Evolutionary conservation across 441 rosid species (phyloP).

Genomic region (Aleurites moluccanus): DNA sequence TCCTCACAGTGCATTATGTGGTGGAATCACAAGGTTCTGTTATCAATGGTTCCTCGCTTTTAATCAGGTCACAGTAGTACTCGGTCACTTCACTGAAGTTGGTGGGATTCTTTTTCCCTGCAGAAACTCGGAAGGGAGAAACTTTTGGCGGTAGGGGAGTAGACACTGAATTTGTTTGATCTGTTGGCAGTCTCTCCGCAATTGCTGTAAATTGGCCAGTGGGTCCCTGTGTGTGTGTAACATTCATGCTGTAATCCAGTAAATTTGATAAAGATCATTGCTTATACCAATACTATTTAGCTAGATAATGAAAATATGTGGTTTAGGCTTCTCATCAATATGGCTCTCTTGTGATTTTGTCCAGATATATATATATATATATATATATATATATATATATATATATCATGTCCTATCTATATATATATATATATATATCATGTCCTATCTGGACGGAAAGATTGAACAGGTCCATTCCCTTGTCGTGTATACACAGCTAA

Average conservation of each 20-base stretch:
- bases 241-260: slow-evolving; percentile 28
- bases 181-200: slow-evolving; percentile 24
- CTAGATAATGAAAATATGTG: slow-evolving; percentile 8
- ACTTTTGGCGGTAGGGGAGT: slow-evolving; percentile 3
- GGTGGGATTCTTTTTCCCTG: neutral
- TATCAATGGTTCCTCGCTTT: neutral
- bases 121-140: neutral
- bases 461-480: neutral
- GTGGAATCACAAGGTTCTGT: slow-evolving; percentile 7
- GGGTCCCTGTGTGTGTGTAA: slow-evolving; percentile 19
- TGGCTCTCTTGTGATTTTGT: neutral
- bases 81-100: neutral
- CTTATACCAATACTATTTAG: neutral
- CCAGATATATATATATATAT: no score
- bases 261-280: slow-evolving; percentile 21
- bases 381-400: no score
- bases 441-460: no score
- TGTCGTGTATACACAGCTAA: neutral
- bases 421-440: no score
- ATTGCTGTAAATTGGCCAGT: slow-evolving; percentile 38
- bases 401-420: no score
- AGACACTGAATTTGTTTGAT: slow-evolving; percentile 17
- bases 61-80: neutral
- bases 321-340: neutral
- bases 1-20: slow-evolving; percentile 12